Percentiles rank a stretch among this genome's conserved stretches.
Conservation (phyloP, 108 stramenopile species). For the Cylindrotheca fusiformis region DNA sequence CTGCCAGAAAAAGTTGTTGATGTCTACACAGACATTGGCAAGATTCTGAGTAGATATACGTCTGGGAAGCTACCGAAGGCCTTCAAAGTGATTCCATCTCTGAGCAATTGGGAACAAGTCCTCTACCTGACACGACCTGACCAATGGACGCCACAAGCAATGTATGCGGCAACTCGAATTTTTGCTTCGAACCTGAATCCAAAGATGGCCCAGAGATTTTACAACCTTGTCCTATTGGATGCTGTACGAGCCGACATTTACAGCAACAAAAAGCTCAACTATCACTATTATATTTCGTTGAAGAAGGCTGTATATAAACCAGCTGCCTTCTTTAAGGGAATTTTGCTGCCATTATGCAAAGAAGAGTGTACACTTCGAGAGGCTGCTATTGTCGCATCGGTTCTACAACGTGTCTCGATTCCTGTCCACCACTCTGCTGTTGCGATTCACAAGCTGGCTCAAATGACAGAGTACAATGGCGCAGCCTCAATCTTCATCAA, state of each 20-base stretch:
- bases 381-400: conserved; percentile 94
- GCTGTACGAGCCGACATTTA: conserved; percentile 93
- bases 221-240: conserved; percentile 93
- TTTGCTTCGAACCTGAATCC: conserved; percentile 98
- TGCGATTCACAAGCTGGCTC: conserved; percentile 94
- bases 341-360: conserved; percentile 92
- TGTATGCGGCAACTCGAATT: conserved; percentile 94
- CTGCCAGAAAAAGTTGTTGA: conserved; percentile 92
- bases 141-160: conserved; percentile 94
- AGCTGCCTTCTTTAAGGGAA: conserved; percentile 98
- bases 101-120: conserved; percentile 97
- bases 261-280: conserved; percentile 93
- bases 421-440: conserved; percentile 97
- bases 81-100: conserved; percentile 98
- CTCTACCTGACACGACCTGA: conserved; percentile 97
- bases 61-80: conserved; percentile 99
- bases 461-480: conserved; percentile 88
- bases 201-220: conserved; percentile 98
- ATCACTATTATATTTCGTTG: conserved; percentile 95
- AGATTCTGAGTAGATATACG: conserved; percentile 90
- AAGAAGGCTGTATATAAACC: conserved; percentile 98
- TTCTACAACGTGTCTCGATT: conserved; percentile 91
- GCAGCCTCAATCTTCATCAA: conserved; percentile 90
- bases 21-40: conserved; percentile 95
- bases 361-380: conserved; percentile 94